These are phyloP conservation scores for Verruconis gallopava DNA, from an alignment of 2,329 filamentous ascomycete species.

Conservation along the genomic window DNA sequence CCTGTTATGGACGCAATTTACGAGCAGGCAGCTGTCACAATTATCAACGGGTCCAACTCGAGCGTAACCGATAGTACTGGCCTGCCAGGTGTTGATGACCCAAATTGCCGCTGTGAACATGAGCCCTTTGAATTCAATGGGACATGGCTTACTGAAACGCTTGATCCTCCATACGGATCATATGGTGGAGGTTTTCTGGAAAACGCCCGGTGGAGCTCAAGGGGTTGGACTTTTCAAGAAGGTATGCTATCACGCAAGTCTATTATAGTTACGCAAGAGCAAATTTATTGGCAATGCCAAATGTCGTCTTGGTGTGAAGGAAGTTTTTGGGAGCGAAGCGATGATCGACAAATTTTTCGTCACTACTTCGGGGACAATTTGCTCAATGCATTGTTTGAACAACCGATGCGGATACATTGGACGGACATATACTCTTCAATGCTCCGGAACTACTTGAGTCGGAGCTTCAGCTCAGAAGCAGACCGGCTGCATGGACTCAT, in stretches of 20 bases:
- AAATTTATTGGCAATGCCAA: neutral
- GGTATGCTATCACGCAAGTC: neutral
- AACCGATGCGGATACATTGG: neutral
- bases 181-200: neutral
- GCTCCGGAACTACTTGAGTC: neutral
- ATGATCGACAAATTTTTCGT: neutral
- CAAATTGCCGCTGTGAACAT: neutral
- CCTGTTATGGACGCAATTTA: neutral
- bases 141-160: neutral
- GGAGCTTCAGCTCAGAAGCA: neutral
- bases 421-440: neutral
- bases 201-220: neutral
- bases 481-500: neutral
- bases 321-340: neutral
- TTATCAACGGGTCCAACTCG: neutral
- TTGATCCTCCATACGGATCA: neutral
- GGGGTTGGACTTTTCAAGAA: slow-evolving; percentile 4
- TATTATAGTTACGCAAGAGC: neutral
- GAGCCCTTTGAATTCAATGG: neutral
- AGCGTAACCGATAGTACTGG: neutral
- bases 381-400: neutral
- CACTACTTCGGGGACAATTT: neutral
- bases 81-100: neutral
- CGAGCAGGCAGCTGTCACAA: neutral
- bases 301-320: neutral